Base-by-base conservation (phyloP, 768 basidiomycete genomes). In the Leccinum subtestaceum region DNA sequence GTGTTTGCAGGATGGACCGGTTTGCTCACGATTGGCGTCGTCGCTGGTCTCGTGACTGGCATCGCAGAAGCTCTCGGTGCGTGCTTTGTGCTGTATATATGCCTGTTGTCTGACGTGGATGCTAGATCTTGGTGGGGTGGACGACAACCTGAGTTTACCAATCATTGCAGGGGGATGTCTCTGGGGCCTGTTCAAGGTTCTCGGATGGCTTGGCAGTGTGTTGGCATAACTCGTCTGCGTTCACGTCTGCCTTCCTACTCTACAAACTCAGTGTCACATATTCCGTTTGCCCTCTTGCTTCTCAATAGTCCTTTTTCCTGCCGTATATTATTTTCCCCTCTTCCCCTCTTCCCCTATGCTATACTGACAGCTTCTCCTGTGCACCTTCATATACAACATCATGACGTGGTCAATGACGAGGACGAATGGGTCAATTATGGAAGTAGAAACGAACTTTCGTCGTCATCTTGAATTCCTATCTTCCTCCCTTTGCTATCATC, bases 141-240 rank as follows among this genome's bases (percentile, higher is more conserved):
- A 97, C 67, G 95, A 97, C 69, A 96, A 97, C 70, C 72, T 97
- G 25, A 95, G 92, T 8, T 75, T 97, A 25, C 95, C 95, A 4
- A 86, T 96, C 68, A 84, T 95, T 56, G 87, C 92, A 6, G 94
- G 94, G 3, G 89, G 84, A 2, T 80, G 83, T 63, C 70, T 87
- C 31, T 87, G 84, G 84, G 78, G 77, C 3, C 77, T 83, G 23
- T 79, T 80, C 74, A 79, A 76, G 62, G 59, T 75, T 17, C 65
- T 79, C 3, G 75, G 74, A 40, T 77, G 69, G 67, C 60, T 81
- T 2, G 72, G 63, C 31, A 15, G 54, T 32, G 27, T 69, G 23
- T 36, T 69, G 40, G 65, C 53, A 55, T 72, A 52, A 58, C 8
- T 25, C 2, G 11, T 43, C 31, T 32, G 23, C 19, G 40, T 31